Evolutionary conservation across 805 yeast genomes (phyloP).

Genomic region (Ogataea chonburiensis): DNA sequence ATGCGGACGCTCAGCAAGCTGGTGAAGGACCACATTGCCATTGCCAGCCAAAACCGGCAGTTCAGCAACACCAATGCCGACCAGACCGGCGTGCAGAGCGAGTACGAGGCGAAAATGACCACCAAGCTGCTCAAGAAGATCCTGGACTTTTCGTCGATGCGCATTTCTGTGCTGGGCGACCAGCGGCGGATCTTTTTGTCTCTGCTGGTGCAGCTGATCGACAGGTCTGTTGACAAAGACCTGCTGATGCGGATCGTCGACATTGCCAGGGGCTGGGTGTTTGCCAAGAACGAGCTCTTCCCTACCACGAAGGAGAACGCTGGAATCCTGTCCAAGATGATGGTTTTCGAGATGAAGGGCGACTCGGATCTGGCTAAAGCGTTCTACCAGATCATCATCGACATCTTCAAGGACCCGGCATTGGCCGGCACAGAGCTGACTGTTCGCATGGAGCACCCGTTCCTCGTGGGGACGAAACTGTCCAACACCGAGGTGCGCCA

Average conservation of each 20-base stretch:
- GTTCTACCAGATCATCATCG: constrained; percentile 83
- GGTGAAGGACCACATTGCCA: constrained; percentile 79
- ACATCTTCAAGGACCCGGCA: constrained; percentile 77
- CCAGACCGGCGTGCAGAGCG: constrained; percentile 34
- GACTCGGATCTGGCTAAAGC: constrained; percentile 74
- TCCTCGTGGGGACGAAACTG: constrained; percentile 86
- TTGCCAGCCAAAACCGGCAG: constrained; percentile 48
- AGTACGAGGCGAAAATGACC: constrained; percentile 77
- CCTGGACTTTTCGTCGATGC: constrained; percentile 70
- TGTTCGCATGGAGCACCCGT: constrained; percentile 94
- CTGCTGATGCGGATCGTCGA: constrained; percentile 71
- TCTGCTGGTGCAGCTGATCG: constrained; percentile 84
- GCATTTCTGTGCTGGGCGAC: constrained; percentile 87
- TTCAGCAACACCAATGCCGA: constrained; percentile 21
- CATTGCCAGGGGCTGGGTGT: constrained; percentile 87
- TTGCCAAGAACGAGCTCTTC: constrained; percentile 75
- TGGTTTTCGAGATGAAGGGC: constrained; percentile 86
- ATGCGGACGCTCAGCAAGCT: constrained; percentile 88
- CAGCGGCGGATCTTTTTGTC: constrained; percentile 88
- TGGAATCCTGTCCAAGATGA: constrained; percentile 88
- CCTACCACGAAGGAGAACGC: constrained; percentile 97
- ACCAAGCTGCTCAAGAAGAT: constrained; percentile 74
- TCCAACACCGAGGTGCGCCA: constrained; percentile 73
- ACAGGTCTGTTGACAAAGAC: constrained; percentile 76
- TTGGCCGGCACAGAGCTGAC: constrained; percentile 85